phyloP scores from a whole-genome alignment of 306 rosid species.

The Fragaria nilgerrensis region DNA sequence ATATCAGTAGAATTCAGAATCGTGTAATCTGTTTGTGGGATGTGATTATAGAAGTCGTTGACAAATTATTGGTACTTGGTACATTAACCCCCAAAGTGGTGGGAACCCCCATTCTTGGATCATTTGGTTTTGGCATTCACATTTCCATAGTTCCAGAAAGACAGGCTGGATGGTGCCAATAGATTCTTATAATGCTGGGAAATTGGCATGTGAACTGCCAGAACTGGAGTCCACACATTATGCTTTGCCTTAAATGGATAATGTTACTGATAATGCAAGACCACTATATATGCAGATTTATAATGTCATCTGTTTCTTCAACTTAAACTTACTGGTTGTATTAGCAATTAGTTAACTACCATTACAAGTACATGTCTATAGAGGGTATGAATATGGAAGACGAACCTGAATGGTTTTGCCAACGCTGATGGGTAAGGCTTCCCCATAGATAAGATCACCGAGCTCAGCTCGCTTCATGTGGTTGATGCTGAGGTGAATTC shows the following conservation, averaged over 20 bases:
- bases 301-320: background rate
- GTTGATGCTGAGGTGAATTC: constrained; percentile 80
- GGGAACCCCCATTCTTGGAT: background rate
- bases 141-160: background rate
- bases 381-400: background rate
- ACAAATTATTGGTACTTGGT: background rate
- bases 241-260: background rate
- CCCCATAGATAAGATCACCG: constrained; percentile 66
- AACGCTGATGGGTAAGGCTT: constrained; percentile 60
- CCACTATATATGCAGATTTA: background rate
- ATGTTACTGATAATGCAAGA: background rate
- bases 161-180: background rate
- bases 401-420: constrained; percentile 79
- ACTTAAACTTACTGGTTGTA: background rate
- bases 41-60: background rate
- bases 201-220: background rate
- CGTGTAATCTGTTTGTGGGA: background rate
- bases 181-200: background rate
- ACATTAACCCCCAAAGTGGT: background rate
- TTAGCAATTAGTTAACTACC: background rate
- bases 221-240: background rate
- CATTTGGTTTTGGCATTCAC: background rate
- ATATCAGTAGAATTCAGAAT: background rate
- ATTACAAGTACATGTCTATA: background rate
- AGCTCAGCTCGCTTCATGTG: constrained; percentile 69